A percentile compares a stretch with the other conserved stretches of the same genome.
These are phyloP conservation scores for Fusarium incarnatum DNA, from an alignment of 2,329 filamentous ascomycete genomes.

Conservation along the genomic window DNA sequence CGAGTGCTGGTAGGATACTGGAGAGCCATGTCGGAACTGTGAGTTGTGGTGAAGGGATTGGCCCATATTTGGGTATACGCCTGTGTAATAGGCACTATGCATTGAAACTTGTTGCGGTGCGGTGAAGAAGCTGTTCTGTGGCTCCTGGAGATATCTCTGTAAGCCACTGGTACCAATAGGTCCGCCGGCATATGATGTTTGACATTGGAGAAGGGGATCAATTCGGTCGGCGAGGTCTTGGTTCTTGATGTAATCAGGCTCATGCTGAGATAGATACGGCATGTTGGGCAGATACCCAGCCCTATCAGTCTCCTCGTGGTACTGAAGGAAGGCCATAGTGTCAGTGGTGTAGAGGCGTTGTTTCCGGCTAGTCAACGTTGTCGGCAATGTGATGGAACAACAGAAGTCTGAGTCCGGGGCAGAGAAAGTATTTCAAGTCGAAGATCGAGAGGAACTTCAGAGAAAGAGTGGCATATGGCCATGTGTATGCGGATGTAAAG, in stretches of 20 bases:
- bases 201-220: slow-evolving; percentile 28
- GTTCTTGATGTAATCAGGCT: neutral
- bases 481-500: slow-evolving; percentile 5
- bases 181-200: neutral
- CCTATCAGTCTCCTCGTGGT: neutral
- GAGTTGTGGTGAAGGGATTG: slow-evolving; percentile 1
- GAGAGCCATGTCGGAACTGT: slow-evolving; percentile 31
- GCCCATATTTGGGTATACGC: slow-evolving; percentile 7
- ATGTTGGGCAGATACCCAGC: neutral
- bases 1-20: slow-evolving; percentile 35
- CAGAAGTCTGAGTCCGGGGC: neutral
- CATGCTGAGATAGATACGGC: neutral
- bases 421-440: neutral
- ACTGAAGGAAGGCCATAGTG: slow-evolving; percentile 14
- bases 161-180: slow-evolving; percentile 9
- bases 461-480: neutral
- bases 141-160: slow-evolving; percentile 36
- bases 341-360: neutral
- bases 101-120: neutral
- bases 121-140: slow-evolving; percentile 7
- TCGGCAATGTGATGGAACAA: neutral
- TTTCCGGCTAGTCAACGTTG: neutral
- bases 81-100: neutral
- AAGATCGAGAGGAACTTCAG: neutral
- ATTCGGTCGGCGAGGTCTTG: slow-evolving; percentile 21